These are phyloP conservation scores for Phlyctochytrium planicorne DNA, from an alignment of 192 early-diverging fungal genomes.

Conservation along the genomic window DNA sequence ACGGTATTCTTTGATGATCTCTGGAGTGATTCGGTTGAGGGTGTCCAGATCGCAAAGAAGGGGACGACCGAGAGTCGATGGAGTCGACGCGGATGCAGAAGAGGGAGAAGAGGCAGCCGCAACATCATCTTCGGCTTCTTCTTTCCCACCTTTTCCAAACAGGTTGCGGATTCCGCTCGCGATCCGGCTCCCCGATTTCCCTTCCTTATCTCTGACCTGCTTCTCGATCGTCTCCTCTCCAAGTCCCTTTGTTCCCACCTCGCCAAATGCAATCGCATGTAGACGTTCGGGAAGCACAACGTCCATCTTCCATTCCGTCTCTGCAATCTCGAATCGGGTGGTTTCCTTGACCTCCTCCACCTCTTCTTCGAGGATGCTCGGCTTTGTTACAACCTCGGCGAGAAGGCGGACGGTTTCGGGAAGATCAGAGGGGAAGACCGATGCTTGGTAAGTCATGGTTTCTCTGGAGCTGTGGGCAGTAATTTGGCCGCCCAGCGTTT, in stretches of 20 bases:
- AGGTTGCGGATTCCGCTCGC: neutral
- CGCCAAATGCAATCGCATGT: slow-evolving; percentile 74
- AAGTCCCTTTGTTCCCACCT: slow-evolving; percentile 1
- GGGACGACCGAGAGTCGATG: slow-evolving; percentile 80
- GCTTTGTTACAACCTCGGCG: slow-evolving; percentile 69
- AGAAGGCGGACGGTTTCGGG: slow-evolving; percentile 69
- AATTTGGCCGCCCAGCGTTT: slow-evolving; percentile 86
- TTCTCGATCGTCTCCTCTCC: neutral
- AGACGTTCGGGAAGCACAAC: slow-evolving; percentile 83
- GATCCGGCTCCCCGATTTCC: neutral
- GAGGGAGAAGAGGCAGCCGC: slow-evolving; percentile 2
- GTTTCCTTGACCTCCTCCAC: slow-evolving; percentile 76
- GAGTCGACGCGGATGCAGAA: slow-evolving; percentile 12
- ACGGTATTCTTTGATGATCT: slow-evolving; percentile 69
- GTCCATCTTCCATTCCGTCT: slow-evolving; percentile 80
- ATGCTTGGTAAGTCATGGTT: slow-evolving; percentile 92
- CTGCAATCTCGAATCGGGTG: slow-evolving; percentile 85
- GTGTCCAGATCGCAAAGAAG: slow-evolving; percentile 69
- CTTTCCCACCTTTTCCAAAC: neutral
- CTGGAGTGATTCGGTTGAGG: slow-evolving; percentile 66
- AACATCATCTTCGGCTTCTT: neutral
- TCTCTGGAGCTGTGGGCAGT: slow-evolving; percentile 89
- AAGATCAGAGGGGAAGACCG: slow-evolving; percentile 84
- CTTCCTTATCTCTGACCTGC: neutral
- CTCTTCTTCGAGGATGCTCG: slow-evolving; percentile 71